Percentiles rank a stretch among this genome's conserved stretches.
phyloP scores from a whole-genome alignment of 768 basidiomycete genomes.

The Dictyophora rubrovolvata region DNA sequence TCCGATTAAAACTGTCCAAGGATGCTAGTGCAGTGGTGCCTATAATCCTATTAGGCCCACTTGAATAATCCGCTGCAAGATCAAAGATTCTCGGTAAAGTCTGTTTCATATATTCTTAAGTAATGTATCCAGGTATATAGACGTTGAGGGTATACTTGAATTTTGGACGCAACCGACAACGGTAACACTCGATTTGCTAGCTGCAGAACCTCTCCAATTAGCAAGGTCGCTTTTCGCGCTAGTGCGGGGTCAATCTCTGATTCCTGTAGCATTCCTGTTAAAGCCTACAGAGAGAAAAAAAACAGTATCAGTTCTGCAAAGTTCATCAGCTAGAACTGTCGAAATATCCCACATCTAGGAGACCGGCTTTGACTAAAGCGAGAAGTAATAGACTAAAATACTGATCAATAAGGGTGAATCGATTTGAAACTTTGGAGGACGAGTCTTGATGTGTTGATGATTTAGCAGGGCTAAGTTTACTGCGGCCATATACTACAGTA shows the following conservation, averaged over 20 bases:
- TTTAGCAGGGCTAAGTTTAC: background rate
- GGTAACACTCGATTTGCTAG: conserved; percentile 85
- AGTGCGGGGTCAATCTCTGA: conserved; percentile 57
- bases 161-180: conserved; percentile 63
- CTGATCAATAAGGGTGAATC: conserved; percentile 82
- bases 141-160: conserved; percentile 48
- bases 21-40: conserved; percentile 78
- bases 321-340: no score
- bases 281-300: conserved; percentile 40
- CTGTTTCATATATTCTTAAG: conserved; percentile 28
- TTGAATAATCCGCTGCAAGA: conserved; percentile 67
- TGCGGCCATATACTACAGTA: conserved; percentile 10
- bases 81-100: conserved; percentile 77
- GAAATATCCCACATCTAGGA: conserved; percentile 59
- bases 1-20: conserved; percentile 91
- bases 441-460: background rate
- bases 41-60: conserved; percentile 67
- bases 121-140: background rate
- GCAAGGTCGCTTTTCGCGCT: conserved; percentile 81
- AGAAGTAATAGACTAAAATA: conserved; percentile 80
- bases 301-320: background rate
- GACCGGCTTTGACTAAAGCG: conserved; percentile 77
- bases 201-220: conserved; percentile 86
- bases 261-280: conserved; percentile 80
- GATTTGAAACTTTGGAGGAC: conserved; percentile 26